phyloP scores from a whole-genome alignment of 2,329 filamentous ascomycete genomes.

The Monosporascus sp. region DNA sequence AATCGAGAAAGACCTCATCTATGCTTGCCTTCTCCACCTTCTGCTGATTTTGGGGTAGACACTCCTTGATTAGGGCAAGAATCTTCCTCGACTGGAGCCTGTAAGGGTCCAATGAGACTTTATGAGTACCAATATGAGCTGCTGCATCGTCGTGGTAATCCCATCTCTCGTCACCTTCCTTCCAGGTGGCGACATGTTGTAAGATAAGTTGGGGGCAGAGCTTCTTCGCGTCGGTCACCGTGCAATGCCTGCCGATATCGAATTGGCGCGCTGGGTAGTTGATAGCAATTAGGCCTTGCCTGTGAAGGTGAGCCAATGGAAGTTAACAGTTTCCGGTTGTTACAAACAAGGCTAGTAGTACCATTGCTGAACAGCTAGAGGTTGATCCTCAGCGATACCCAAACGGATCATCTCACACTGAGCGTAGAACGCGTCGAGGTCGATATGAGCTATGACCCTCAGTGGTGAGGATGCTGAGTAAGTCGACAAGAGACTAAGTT shows the following conservation, averaged over 20 bases:
- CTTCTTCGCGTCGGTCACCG: slow-evolving; percentile 75
- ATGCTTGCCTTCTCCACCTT: slow-evolving; percentile 89
- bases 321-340: slow-evolving; percentile 1
- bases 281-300: slow-evolving; percentile 89
- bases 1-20: slow-evolving; percentile 91
- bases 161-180: slow-evolving; percentile 88
- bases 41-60: slow-evolving; percentile 59
- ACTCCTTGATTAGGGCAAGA: slow-evolving; percentile 69
- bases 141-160: slow-evolving; percentile 80
- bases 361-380: slow-evolving; percentile 93
- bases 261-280: slow-evolving; percentile 87
- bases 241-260: slow-evolving; percentile 75
- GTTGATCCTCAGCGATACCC: slow-evolving; percentile 65
- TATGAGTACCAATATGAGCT: slow-evolving; percentile 77
- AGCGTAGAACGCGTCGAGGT: slow-evolving; percentile 95
- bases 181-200: slow-evolving; percentile 94
- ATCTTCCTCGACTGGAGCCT: slow-evolving; percentile 80
- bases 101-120: slow-evolving; percentile 92
- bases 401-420: slow-evolving; percentile 94
- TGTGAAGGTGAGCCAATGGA: slow-evolving; percentile 24
- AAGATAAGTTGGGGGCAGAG: slow-evolving; percentile 77
- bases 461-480: slow-evolving; percentile 71
- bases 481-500: slow-evolving; percentile 70
- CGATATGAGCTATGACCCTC: slow-evolving; percentile 83
- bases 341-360: slow-evolving; percentile 35